Base-by-base conservation (phyloP, 2,329 filamentous ascomycete genomes). In the Penicillium sp. region DNA sequence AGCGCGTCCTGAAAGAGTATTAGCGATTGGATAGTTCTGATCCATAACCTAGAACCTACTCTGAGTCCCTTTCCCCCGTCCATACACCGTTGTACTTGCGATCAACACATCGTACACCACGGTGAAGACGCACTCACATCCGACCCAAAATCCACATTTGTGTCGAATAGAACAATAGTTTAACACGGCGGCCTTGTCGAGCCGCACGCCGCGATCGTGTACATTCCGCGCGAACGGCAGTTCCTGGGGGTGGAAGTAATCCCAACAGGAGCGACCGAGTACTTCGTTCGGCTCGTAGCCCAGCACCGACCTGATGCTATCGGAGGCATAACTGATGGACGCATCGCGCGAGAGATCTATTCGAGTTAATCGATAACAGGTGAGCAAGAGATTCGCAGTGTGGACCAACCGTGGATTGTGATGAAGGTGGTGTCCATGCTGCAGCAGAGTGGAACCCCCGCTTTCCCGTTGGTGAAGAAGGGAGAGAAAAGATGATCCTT, bases 61-160 rank as follows among this genome's bases (percentile, higher is more conserved):
- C 55, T 86, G 75, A 53, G 83, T 89, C 56, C 77, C 82, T 45
- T 74, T 72, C 15, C 80, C 80, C 37, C 73, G 70, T 35, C 74
- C 73, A 59, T 92, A 93, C 46, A 92, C 76, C 56, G 83, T 88
- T 9, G 82, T 90, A 57, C 84, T 88, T 27, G 85, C 85, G 32
- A 93, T 85, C 63, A 94, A 71, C 14, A 92, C 85, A 72, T 93
- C 83, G 61, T 93, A 84, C 29, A 93, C 87, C 28, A 93, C 74
- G 4, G 86, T 92, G 60, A 93, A 94, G 62, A 86, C 88, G 64
- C 85, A 92, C 65, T 94, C 87, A 65, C 85, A 92, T 45, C 77
- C 79, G 26, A 90, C 69, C 80, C 83, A 93, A 37, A 74, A 69
- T 11, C 83, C 84, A 54, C 82, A 69, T 30, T 74, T 79, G 39